Base-by-base conservation (phyloP, 2,329 filamentous ascomycete genomes). In the Exophiala aquamarina region DNA sequence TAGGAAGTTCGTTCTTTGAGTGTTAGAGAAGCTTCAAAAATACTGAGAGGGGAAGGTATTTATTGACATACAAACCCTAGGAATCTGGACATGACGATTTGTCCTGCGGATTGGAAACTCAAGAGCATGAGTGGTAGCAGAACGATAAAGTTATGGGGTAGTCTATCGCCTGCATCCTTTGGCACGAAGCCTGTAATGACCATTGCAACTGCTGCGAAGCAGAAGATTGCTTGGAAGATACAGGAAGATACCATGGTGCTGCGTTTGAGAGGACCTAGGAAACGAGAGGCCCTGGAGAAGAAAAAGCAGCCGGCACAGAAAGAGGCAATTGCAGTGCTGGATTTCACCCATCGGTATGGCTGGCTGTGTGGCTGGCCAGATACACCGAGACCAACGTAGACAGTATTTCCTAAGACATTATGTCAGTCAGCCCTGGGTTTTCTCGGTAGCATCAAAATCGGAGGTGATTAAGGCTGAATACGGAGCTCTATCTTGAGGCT, bases 381-480 rank as follows among this genome's bases (percentile, higher is more conserved):
- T 19, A 53, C 63, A 33, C 69, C 68, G 4, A 71, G 61, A n/a
- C 63, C 69, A n/a, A 71, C 60, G 51, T 70, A 70, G 32, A 72
- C 63, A 4, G 66, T 66, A 50, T 71, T 72, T 38, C 69, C 69
- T 70, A 38, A 13, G 23, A 11, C 23, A 13, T 33, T 28, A 61
- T 6, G 64, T 64, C 48, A 42, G 36, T 38, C 3, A 23, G 18
- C n/a, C 5, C 18, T 6, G 14, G 15, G 11, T 26, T 6, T 26
- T 7, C 5, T 13, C 5, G 11, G 14, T 70, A 19, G 17, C 70
- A 36, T 67, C 67, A 69, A 40, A 14, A 28, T 33, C n/a, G 18
- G n/a, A 11, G 10, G 41, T 15, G 31, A 54, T 56, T 20, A 6
- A 9, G 26, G 33, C 41, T 37, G 23, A 2, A 29, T 23, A 15